phyloP scores from a whole-genome alignment of 2,329 filamentous ascomycete genomes.

The Diaporthe amygdali region DNA sequence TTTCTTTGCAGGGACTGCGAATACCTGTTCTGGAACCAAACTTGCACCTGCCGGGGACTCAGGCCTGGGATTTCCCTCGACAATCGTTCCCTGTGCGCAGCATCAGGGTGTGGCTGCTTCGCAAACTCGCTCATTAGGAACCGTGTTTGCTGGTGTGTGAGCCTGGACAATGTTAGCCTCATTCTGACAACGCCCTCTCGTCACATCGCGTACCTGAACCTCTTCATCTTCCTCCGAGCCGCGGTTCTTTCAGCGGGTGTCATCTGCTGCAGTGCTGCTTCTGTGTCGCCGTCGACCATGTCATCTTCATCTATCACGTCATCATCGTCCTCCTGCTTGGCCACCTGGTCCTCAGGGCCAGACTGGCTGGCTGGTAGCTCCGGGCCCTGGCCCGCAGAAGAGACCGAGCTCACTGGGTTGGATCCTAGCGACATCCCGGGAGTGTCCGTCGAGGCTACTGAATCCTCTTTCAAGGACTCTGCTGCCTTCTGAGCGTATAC shows the following conservation, averaged over 20 bases:
- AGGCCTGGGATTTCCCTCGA: conserved; percentile 90
- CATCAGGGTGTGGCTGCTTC: conserved; percentile 92
- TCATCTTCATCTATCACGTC: conserved; percentile 63
- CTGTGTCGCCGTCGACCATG: conserved; percentile 55
- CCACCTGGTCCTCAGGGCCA: conserved; percentile 43
- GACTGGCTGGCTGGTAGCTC: conserved; percentile 39
- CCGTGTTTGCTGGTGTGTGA: conserved; percentile 96
- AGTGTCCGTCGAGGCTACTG: conserved; percentile 44
- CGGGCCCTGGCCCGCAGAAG: conserved; percentile 41
- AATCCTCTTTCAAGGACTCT: conserved; percentile 45
- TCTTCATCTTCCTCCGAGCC: conserved; percentile 73
- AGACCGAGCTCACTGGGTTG: conserved; percentile 46
- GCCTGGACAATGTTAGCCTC: conserved; percentile 58
- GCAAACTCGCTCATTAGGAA: conserved; percentile 98
- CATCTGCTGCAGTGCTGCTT: conserved; percentile 49
- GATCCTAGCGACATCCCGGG: conserved; percentile 44
- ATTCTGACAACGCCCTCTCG: neutral
- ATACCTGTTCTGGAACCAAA: conserved; percentile 98
- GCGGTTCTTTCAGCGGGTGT: conserved; percentile 63
- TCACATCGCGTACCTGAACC: conserved; percentile 67
- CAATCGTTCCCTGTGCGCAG: conserved; percentile 84
- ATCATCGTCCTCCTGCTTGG: conserved; percentile 55
- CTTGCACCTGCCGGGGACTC: conserved; percentile 91
- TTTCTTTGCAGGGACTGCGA: conserved; percentile 30
- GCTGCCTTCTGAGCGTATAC: conserved; percentile 42